A percentile compares a stretch with the other conserved stretches of the same genome.
Conservation (phyloP, 1,284 basidiomycete species). For the Meira nashicola region DNA sequence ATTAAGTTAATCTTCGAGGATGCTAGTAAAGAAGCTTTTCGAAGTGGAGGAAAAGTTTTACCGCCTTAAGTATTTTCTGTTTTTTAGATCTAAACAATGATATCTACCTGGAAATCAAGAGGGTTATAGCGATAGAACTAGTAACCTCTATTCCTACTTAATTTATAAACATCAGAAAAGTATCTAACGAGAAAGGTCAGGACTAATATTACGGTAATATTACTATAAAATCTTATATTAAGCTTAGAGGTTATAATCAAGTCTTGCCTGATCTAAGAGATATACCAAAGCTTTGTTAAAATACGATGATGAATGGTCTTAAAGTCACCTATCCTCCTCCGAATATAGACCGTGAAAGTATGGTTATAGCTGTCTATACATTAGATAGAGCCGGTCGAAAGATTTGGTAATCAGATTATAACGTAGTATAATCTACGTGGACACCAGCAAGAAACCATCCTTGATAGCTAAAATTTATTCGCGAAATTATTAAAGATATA, state of each 20-base stretch:
- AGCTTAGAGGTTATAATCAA: conserved; percentile 57
- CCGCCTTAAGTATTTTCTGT: conserved; percentile 34
- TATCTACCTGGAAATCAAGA: conserved; percentile 55
- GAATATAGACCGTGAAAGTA: conserved; percentile 55
- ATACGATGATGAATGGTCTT: conserved; percentile 46
- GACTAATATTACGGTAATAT: conserved; percentile 57
- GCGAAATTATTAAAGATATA: conserved; percentile 28
- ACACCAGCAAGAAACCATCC: conserved; percentile 44
- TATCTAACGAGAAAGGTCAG: conserved; percentile 29
- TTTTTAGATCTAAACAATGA: conserved; percentile 24
- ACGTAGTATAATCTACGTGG: conserved; percentile 51
- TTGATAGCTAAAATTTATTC: conserved; percentile 37
- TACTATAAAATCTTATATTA: conserved; percentile 51
- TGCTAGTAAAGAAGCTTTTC: conserved; percentile 16
- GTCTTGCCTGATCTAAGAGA: conserved; percentile 28
- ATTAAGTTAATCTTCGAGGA: conserved; percentile 18
- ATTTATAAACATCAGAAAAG: conserved; percentile 40
- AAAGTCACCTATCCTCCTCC: conserved; percentile 51
- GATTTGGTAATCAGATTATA: conserved; percentile 54
- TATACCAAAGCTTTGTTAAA: no score
- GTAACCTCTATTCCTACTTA: conserved; percentile 51
- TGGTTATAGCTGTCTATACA: conserved; percentile 56
- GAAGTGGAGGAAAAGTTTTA: conserved; percentile 10
- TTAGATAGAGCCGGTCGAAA: conserved; percentile 51
- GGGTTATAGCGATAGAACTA: conserved; percentile 47